Evolutionary conservation across 768 basidiomycete species (phyloP).

Genomic region (Suillus tomentosus): DNA sequence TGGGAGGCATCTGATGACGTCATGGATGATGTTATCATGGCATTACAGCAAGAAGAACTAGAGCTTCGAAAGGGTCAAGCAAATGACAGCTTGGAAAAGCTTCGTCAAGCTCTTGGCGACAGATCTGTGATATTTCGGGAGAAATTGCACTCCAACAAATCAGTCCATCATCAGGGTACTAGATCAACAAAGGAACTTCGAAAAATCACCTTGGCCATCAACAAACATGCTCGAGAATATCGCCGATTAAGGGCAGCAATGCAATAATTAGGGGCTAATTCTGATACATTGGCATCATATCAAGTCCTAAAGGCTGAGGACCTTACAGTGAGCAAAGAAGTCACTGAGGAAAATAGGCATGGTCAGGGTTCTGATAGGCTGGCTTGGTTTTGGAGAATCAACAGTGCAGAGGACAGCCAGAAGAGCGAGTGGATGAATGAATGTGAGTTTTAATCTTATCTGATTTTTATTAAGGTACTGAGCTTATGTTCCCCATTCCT

Average conservation of each 20-base stretch:
- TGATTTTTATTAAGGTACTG: background rate
- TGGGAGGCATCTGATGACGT: background rate
- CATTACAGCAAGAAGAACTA: no score
- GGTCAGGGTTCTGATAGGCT: slow-evolving; percentile 10
- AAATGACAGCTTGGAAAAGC: no score
- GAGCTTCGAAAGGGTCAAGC: no score
- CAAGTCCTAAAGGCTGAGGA: slow-evolving; percentile 1
- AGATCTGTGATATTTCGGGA: no score
- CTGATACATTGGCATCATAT: background rate
- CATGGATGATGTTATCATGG: no score
- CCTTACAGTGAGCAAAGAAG: slow-evolving; percentile 14
- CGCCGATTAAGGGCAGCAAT: background rate
- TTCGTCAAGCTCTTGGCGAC: no score
- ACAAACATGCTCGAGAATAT: slow-evolving; percentile 5
- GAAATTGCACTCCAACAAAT: no score
- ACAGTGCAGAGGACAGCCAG: background rate
- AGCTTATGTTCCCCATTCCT: background rate
- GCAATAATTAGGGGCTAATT: background rate
- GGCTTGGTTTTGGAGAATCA: slow-evolving; percentile 11
- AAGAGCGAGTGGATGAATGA: slow-evolving; percentile 6
- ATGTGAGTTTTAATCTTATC: background rate
- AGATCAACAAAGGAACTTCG: slow-evolving; percentile 7
- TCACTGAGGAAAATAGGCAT: slow-evolving; percentile 15
- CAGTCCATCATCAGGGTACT: slow-evolving; percentile 3
- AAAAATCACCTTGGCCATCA: slow-evolving; percentile 3